Conservation (phyloP, 1,284 basidiomycete genomes). For the Phenoliferia sp. region DNA sequence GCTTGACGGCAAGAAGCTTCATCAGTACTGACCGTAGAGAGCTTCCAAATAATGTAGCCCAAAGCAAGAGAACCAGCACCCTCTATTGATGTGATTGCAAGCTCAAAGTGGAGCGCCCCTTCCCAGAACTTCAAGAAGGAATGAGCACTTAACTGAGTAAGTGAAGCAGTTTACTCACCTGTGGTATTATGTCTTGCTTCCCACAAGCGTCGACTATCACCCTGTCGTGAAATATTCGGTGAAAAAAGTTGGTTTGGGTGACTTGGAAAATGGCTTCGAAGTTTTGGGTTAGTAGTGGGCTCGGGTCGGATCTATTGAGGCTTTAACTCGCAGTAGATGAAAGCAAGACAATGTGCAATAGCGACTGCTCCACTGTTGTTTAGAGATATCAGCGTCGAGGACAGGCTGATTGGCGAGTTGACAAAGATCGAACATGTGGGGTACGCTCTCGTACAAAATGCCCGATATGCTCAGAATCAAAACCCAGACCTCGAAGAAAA, state of each 20-base stretch:
- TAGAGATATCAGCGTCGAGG: background rate
- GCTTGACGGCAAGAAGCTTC: background rate
- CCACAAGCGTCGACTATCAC: background rate
- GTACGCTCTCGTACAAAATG: background rate
- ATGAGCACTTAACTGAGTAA: background rate
- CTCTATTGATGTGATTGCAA: background rate
- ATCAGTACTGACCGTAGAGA: background rate
- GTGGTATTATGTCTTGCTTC: background rate
- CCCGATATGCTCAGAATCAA: background rate
- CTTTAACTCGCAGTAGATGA: background rate
- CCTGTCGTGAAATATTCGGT: background rate
- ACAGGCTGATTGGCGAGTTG: background rate
- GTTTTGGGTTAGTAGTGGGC: background rate
- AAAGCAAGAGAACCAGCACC: background rate
- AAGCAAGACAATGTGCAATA: background rate
- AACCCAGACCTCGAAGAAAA: slow-evolving; percentile 5
- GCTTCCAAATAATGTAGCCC: background rate
- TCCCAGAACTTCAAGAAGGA: slow-evolving; percentile 1
- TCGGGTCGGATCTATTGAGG: background rate
- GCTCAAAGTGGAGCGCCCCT: background rate
- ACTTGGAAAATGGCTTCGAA: slow-evolving; percentile 1
- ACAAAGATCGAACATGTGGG: background rate
- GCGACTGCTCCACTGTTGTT: background rate
- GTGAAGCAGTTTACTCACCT: background rate
- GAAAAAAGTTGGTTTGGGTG: background rate